Percentiles rank a stretch among this genome's conserved stretches.
Evolutionary conservation across 352 stramenopile genomes (phyloP).

Genomic region (Phytopythium cucurbitacearum): DNA sequence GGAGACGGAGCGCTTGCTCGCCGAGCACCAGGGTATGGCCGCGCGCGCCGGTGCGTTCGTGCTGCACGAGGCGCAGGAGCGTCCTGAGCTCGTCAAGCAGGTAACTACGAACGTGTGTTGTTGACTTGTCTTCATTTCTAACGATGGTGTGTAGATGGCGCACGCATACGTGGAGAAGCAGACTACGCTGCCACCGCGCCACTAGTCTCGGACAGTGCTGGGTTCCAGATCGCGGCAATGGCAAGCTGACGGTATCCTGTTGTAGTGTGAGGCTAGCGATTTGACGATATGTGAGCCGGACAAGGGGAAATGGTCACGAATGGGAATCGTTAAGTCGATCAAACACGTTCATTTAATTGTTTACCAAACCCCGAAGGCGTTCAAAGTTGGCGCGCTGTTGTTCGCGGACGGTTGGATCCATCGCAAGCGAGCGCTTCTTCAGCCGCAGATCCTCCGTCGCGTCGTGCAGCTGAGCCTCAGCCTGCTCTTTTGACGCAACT

Average conservation of each 20-base stretch:
- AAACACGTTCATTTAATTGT: too few species aligned
- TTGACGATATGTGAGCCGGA: too few species aligned
- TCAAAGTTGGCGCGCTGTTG: constrained; percentile 11
- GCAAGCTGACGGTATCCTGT: too few species aligned
- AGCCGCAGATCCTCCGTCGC: constrained; percentile 14
- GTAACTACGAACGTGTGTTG: constrained; percentile 12
- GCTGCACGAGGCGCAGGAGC: constrained; percentile 60
- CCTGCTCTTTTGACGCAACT: constrained; percentile 12
- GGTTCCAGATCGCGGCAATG: too few species aligned
- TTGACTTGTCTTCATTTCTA: constrained; percentile 1
- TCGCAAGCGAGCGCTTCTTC: constrained; percentile 10
- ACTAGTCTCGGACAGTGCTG: constrained; percentile 8
- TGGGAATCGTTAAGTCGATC: too few species aligned
- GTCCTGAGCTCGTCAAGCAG: constrained; percentile 69
- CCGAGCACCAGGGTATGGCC: constrained; percentile 54
- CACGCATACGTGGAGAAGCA: constrained; percentile 38
- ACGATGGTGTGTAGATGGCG: constrained; percentile 22
- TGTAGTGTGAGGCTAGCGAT: too few species aligned
- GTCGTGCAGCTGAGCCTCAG: constrained; percentile 12
- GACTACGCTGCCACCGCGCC: constrained; percentile 32
- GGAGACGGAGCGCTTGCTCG: constrained; percentile 62
- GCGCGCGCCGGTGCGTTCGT: constrained; percentile 63
- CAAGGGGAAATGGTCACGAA: too few species aligned
- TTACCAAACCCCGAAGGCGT: background rate
- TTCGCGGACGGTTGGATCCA: constrained; percentile 12